Evolutionary conservation across 2,329 filamentous ascomycete species (phyloP).

Genomic region (Venturia oleaginea): DNA sequence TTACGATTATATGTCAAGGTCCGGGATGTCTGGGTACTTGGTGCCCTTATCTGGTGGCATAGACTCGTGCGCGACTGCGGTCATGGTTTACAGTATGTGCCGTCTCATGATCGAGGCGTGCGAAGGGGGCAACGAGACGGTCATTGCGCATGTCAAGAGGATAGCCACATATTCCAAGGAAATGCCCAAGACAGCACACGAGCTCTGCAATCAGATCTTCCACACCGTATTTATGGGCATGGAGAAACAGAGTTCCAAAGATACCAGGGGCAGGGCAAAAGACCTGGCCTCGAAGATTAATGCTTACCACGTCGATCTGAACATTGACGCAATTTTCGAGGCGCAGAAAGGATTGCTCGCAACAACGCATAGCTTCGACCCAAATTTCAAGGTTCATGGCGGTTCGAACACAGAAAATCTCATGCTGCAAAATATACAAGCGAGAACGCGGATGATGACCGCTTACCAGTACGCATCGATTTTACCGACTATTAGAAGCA

Average conservation of each 20-base stretch:
- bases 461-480: slow-evolving; percentile 55
- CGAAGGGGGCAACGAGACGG: slow-evolving; percentile 42
- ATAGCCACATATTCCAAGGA: slow-evolving; percentile 39
- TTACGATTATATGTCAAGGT: slow-evolving; percentile 53
- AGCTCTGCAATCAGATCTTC: slow-evolving; percentile 51
- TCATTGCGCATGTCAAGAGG: slow-evolving; percentile 44
- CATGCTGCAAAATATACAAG: slow-evolving; percentile 60
- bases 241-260: slow-evolving; percentile 44
- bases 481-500: slow-evolving; percentile 49
- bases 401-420: slow-evolving; percentile 53
- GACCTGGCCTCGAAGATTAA: slow-evolving; percentile 55
- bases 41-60: slow-evolving; percentile 52
- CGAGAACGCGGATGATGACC: slow-evolving; percentile 55
- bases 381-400: slow-evolving; percentile 55
- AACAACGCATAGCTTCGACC: slow-evolving; percentile 49
- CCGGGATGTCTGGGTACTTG: slow-evolving; percentile 45
- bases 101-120: slow-evolving; percentile 47
- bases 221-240: slow-evolving; percentile 62
- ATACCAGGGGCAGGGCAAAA: slow-evolving; percentile 49
- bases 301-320: slow-evolving; percentile 61
- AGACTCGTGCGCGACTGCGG: slow-evolving; percentile 49
- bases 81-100: slow-evolving; percentile 39
- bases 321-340: slow-evolving; percentile 60
- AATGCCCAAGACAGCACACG: slow-evolving; percentile 48
- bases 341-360: slow-evolving; percentile 53